phyloP scores from a whole-genome alignment of 116 monocot species.

The Dioscorea cayenensis region DNA sequence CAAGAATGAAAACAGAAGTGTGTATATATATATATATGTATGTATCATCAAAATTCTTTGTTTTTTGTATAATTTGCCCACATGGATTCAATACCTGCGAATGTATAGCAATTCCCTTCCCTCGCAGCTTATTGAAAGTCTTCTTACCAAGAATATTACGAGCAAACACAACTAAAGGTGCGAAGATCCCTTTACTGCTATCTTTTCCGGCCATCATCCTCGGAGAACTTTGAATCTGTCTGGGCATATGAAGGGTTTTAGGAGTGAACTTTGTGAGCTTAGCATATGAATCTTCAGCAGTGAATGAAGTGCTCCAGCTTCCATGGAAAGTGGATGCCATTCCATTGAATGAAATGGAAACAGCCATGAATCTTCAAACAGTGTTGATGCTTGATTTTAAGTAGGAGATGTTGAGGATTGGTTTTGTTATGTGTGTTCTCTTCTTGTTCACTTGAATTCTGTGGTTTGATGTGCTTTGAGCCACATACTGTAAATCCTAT shows the following conservation, averaged over 20 bases:
- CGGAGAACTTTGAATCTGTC: conserved; percentile 19
- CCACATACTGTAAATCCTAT: too few species aligned
- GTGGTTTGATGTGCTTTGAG: too few species aligned
- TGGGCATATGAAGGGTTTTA: not conserved
- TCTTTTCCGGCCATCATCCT: conserved; percentile 47
- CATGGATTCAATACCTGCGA: conserved; percentile 40
- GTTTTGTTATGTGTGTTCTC: too few species aligned
- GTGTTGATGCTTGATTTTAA: too few species aligned
- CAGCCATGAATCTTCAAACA: not conserved
- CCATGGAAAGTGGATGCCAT: conserved; percentile 14
- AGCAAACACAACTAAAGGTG: conserved; percentile 51
- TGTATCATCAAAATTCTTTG: not conserved
- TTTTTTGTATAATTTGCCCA: not conserved
- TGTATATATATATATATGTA: not conserved
- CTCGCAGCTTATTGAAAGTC: conserved; percentile 74
- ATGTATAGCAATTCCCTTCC: conserved; percentile 78
- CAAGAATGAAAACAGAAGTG: not conserved
- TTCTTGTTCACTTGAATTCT: too few species aligned
- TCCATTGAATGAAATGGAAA: conserved; percentile 8
- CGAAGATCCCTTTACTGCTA: conserved; percentile 76
- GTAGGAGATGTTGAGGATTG: too few species aligned
- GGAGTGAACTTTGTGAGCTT: not conserved
- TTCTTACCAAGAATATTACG: conserved; percentile 66
- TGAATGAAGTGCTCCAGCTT: conserved; percentile 6
- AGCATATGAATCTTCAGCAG: conserved; percentile 9